Evolutionary conservation across 495 filamentous ascomycete genomes (phyloP).

Genomic region (Recurvomyces mirabilis): DNA sequence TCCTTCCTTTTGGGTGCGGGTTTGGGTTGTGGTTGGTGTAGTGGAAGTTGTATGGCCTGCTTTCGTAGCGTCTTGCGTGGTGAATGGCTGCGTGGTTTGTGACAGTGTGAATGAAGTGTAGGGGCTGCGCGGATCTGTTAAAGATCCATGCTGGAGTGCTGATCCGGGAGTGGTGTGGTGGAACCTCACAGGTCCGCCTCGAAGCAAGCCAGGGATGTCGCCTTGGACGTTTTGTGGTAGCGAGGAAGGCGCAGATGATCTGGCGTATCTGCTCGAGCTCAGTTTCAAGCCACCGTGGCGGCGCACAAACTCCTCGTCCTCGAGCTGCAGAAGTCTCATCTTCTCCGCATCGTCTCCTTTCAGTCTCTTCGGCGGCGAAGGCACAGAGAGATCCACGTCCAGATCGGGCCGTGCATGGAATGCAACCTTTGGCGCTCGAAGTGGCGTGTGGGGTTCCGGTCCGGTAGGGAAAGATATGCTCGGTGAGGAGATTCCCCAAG

Average conservation of each 20-base stretch:
- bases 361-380: constrained; percentile 14
- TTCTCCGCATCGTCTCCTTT: constrained; percentile 2
- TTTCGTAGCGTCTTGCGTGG: neutral
- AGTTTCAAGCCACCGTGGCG: neutral
- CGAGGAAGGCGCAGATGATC: neutral
- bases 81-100: neutral
- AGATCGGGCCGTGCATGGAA: no score
- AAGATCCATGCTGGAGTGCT: constrained; percentile 3
- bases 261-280: constrained; percentile 1
- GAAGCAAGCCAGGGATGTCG: no score
- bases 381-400: constrained; percentile 14
- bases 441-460: no score
- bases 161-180: neutral
- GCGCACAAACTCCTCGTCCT: neutral
- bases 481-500: no score
- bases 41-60: neutral
- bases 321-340: constrained; percentile 3
- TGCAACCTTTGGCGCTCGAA: no score
- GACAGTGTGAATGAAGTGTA: neutral
- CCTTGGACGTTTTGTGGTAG: no score
- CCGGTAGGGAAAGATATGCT: neutral
- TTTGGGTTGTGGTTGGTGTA: no score
- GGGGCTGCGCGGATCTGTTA: constrained; percentile 5
- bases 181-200: neutral
- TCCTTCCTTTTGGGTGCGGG: no score